Conservation (phyloP, 495 filamentous ascomycete genomes). For the Aspergillus homomorphus region DNA sequence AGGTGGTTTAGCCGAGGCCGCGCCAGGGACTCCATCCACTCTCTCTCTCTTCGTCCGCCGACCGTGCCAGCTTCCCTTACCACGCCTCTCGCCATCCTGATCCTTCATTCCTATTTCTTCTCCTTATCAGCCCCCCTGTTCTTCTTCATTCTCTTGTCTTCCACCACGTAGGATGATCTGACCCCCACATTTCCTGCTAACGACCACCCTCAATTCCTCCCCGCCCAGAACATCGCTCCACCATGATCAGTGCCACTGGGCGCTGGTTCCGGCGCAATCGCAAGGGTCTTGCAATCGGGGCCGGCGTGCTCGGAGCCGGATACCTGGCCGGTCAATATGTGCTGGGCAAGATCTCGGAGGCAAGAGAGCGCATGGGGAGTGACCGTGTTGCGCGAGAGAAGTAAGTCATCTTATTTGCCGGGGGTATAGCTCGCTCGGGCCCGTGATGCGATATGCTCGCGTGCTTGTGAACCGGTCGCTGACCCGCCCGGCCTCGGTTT, state of each 20-base stretch:
- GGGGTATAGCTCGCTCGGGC: neutral
- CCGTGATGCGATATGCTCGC: constrained; percentile 5
- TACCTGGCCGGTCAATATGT: constrained; percentile 94
- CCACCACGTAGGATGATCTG: constrained; percentile 19
- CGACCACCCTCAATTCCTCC: constrained; percentile 13
- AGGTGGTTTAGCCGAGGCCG: constrained; percentile 38
- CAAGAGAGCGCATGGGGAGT: constrained; percentile 89
- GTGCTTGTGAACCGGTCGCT: constrained; percentile 13
- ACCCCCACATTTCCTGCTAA: constrained; percentile 6
- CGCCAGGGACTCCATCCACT: constrained; percentile 11
- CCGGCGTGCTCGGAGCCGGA: constrained; percentile 81
- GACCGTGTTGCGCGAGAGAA: constrained; percentile 95
- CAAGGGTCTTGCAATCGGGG: constrained; percentile 80
- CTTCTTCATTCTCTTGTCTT: neutral
- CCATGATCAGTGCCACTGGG: constrained; percentile 79
- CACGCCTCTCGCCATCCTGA: constrained; percentile 14
- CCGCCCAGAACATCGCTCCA: constrained; percentile 22
- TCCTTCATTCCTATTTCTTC: constrained; percentile 9
- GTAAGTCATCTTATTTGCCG: constrained; percentile 48
- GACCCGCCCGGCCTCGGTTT: constrained; percentile 8
- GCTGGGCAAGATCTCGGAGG: constrained; percentile 82
- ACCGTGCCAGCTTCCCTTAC: constrained; percentile 19
- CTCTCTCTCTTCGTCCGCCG: constrained; percentile 10
- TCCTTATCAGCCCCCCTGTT: constrained; percentile 7
- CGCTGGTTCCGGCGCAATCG: constrained; percentile 91